phyloP scores from a whole-genome alignment of 108 stramenopile species.

The Fragilaria crotonensis region DNA sequence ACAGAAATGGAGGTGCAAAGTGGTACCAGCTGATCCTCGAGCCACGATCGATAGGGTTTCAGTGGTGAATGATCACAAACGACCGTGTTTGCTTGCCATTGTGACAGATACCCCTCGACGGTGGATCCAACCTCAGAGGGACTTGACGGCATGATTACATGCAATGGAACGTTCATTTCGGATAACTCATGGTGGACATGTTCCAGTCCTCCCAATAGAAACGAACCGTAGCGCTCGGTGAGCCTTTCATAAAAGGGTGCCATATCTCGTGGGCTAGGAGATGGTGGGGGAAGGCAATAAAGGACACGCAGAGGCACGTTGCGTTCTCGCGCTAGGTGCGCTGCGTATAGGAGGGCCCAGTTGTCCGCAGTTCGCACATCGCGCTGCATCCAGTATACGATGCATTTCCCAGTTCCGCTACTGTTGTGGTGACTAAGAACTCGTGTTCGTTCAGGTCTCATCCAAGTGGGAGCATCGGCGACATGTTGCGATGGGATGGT shows the following conservation, averaged over 20 bases:
- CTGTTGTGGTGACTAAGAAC: conserved; percentile 1
- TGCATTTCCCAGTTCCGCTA: conserved; percentile 15
- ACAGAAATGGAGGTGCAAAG: conserved; percentile 63
- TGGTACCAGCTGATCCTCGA: conserved; percentile 41
- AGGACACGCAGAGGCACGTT: conserved; percentile 66
- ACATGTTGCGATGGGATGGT: conserved; percentile 4
- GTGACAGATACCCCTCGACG: conserved; percentile 32
- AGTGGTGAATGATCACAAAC: conserved; percentile 91
- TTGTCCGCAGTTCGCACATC: conserved; percentile 95
- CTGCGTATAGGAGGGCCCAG: conserved; percentile 89
- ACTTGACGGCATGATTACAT: conserved; percentile 51
- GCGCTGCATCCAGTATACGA: conserved; percentile 97
- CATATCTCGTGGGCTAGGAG: conserved; percentile 15
- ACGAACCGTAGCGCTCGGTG: conserved; percentile 82
- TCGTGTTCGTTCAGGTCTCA: conserved; percentile 28
- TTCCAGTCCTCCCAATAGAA: conserved; percentile 82
- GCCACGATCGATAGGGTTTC: conserved; percentile 61
- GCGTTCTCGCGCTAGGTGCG: conserved; percentile 41
- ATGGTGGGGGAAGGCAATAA: conserved; percentile 59
- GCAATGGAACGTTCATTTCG: conserved; percentile 65
- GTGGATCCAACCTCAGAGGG: conserved; percentile 35
- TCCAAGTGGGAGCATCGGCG: conserved; percentile 13
- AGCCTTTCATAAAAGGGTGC: conserved; percentile 33
- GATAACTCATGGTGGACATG: conserved; percentile 64
- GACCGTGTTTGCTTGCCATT: conserved; percentile 37